phyloP scores from a whole-genome alignment of 164 flowering plant genomes.

The Taxillus chinensis region DNA sequence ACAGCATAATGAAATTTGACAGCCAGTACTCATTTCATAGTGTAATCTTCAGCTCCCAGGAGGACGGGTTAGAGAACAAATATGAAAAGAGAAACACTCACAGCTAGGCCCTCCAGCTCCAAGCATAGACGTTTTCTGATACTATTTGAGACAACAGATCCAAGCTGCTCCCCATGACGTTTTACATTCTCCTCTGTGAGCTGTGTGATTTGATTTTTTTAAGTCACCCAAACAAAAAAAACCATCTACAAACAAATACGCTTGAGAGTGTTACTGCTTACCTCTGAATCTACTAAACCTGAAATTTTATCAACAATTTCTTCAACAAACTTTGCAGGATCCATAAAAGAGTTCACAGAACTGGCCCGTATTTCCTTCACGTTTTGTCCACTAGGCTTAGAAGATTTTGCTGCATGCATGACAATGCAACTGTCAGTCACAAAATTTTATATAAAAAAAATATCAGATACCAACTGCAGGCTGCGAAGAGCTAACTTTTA shows the following conservation, averaged over 20 bases:
- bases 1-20: no score
- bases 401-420: slow-evolving; percentile 27
- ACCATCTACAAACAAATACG: background rate
- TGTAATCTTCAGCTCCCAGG: no score
- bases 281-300: slow-evolving; percentile 50
- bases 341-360: slow-evolving; percentile 20
- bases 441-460: no score
- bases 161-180: slow-evolving; percentile 52
- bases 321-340: slow-evolving; percentile 51
- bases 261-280: slow-evolving; percentile 11
- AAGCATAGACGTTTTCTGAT: slow-evolving; percentile 36
- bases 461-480: no score
- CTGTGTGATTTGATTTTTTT: slow-evolving; percentile 24
- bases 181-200: slow-evolving; percentile 34
- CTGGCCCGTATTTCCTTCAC: slow-evolving; percentile 24
- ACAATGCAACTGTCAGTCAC: no score
- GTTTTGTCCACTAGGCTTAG: slow-evolving; percentile 24
- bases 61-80: no score
- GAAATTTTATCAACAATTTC: slow-evolving; percentile 61
- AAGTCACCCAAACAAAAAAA: background rate
- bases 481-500: no score
- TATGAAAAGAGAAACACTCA: slow-evolving; percentile 30
- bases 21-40: no score
- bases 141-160: slow-evolving; percentile 31
- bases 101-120: slow-evolving; percentile 58